Evolutionary conservation across 2,329 filamentous ascomycete genomes (phyloP).

Genomic region (Aspergillus ochraceoroseus): DNA sequence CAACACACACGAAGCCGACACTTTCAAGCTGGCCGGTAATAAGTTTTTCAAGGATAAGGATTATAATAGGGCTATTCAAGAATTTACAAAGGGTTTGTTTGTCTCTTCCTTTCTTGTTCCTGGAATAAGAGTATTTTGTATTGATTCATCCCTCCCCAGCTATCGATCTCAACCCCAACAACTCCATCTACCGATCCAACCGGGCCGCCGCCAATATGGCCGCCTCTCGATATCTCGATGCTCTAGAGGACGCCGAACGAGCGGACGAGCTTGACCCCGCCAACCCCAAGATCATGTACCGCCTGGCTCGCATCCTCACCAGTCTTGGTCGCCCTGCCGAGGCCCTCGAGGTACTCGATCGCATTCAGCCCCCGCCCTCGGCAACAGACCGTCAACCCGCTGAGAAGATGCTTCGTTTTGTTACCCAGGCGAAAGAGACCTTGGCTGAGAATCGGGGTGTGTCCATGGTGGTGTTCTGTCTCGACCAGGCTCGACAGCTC

Average conservation of each 20-base stretch:
- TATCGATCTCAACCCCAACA: slow-evolving; percentile 78
- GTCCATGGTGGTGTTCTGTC: slow-evolving; percentile 85
- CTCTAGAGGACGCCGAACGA: slow-evolving; percentile 78
- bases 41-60: slow-evolving; percentile 95
- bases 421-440: slow-evolving; percentile 72
- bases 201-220: slow-evolving; percentile 92
- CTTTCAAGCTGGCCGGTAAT: slow-evolving; percentile 88
- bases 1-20: slow-evolving; percentile 71
- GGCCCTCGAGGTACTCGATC: slow-evolving; percentile 73
- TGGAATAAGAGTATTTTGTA: background rate
- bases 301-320: slow-evolving; percentile 85
- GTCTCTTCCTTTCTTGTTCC: background rate
- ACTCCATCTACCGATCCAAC: slow-evolving; percentile 88
- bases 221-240: slow-evolving; percentile 69
- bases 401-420: slow-evolving; percentile 75
- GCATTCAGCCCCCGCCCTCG: slow-evolving; percentile 73
- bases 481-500: slow-evolving; percentile 81
- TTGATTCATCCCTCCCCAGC: slow-evolving; percentile 58
- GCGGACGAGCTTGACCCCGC: slow-evolving; percentile 78
- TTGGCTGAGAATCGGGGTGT: slow-evolving; percentile 70
- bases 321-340: slow-evolving; percentile 80
- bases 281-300: slow-evolving; percentile 82
- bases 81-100: slow-evolving; percentile 84
- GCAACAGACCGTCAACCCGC: slow-evolving; percentile 82
- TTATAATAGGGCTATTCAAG: slow-evolving; percentile 78